phyloP scores from a whole-genome alignment of 1,284 basidiomycete genomes.

The Cerioporus squamosus region DNA sequence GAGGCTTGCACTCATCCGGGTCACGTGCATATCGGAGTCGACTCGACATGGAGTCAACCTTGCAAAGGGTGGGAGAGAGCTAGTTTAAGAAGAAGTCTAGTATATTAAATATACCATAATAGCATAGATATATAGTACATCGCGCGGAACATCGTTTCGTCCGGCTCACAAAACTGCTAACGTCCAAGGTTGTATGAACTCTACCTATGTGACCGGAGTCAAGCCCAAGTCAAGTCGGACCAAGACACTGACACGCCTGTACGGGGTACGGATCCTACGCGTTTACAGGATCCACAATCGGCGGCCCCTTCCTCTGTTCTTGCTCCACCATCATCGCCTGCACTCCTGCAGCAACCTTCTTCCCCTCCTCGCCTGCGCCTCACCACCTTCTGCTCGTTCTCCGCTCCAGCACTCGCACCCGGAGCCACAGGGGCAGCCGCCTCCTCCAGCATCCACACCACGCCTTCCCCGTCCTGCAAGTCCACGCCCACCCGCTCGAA shows the following conservation, averaged over 20 bases:
- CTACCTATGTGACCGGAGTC: not conserved
- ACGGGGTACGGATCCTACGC: too few species aligned
- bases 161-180: not conserved
- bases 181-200: too few species aligned
- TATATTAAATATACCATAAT: too few species aligned
- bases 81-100: too few species aligned
- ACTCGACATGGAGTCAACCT: too few species aligned
- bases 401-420: constrained; percentile 28
- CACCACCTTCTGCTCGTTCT: not conserved
- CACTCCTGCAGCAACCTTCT: too few species aligned
- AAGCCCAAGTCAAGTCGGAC: not conserved
- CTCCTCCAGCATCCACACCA: constrained; percentile 44
- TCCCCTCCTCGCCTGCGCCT: constrained; percentile 4
- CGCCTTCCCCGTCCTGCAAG: constrained; percentile 56
- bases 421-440: not conserved
- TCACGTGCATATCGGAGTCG: too few species aligned
- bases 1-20: too few species aligned
- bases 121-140: constrained; percentile 6
- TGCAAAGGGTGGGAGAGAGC: too few species aligned
- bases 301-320: too few species aligned
- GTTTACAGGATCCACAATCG: too few species aligned
- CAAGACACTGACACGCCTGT: not conserved
- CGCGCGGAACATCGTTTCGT: not conserved
- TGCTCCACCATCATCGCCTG: too few species aligned
- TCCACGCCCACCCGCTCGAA: constrained; percentile 53